Evolutionary conservation across 2,329 filamentous ascomycete species (phyloP), one percentile per base, ranked within the genome.

Genomic region (Trichoderma simmonsii): DNA sequence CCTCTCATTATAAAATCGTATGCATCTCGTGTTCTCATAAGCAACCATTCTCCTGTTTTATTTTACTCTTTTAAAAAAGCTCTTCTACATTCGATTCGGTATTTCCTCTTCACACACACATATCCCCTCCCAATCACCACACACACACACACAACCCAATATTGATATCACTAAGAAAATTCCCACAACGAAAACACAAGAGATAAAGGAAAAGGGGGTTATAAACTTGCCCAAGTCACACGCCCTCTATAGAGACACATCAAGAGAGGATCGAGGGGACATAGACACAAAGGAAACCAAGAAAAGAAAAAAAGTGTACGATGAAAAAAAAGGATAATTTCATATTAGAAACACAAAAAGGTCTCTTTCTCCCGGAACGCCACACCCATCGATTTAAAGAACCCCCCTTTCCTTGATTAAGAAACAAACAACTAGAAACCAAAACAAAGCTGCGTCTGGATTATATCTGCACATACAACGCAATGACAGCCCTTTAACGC

Each of bases 301-400:
- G 26, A 61, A 14, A 60, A 11, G n/a, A 30, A 36, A n/a, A 60
- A 15, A 21, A 48, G 21, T 30, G 9, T 54, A 26, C 28, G 56
- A 4, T 36, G 18, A 26, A 57, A 70, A 56, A 36, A n/a, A 60
- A 28, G 4, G n/a, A 32, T 39, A 36, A 63, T 43, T 71, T 71
- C 24, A 57, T 43, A 71, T 36, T 63, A 63, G 36, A 70, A 56
- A 62, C 67, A 62, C 51, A 48, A 59, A 57, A 8, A 12, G 24
- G 26, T 30, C 62, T 48, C 61, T 60, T 30, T 48, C 61, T 54
- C 36, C 76, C 74, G 59, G 64, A 78, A 78, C 77, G 77, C 77
- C 68, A 36, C 76, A 61, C 74, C 72, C 72, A 66, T 74, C 73
- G 67, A 39, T 73, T 64, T 67, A 62, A 71, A 43, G 3, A n/a